phyloP scores from a whole-genome alignment of 305 asterid genomes.

The Fraxinus floribunda region DNA sequence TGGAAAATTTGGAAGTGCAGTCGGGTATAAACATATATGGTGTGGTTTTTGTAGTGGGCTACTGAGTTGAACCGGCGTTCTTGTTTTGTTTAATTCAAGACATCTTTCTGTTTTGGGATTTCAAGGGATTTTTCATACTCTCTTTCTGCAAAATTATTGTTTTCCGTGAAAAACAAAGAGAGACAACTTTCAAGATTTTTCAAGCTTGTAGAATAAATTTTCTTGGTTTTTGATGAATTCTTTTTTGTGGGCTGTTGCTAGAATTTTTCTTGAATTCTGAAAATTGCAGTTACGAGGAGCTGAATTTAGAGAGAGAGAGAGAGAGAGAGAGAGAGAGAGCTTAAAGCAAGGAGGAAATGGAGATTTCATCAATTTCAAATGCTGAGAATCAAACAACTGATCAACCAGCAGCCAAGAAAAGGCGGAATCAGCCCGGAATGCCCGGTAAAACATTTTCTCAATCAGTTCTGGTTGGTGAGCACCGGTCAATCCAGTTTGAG shows the following conservation, averaged over 20 bases:
- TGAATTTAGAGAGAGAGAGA: background rate
- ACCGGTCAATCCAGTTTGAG: background rate
- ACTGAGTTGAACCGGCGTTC: background rate
- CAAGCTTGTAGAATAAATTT: background rate
- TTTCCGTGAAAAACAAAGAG: background rate
- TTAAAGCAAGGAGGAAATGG: background rate
- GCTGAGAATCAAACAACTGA: background rate
- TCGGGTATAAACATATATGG: background rate
- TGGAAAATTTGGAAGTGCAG: background rate
- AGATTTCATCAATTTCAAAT: background rate
- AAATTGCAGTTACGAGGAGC: background rate
- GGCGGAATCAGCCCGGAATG: conserved; percentile 7
- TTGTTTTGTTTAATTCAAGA: background rate
- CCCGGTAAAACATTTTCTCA: background rate
- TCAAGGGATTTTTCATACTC: background rate
- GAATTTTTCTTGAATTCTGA: background rate
- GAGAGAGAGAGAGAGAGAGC: too few relatives aligned
- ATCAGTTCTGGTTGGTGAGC: background rate
- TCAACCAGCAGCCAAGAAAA: background rate
- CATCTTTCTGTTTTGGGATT: background rate
- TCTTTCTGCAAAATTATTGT: background rate
- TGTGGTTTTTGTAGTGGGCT: background rate
- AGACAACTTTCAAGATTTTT: background rate
- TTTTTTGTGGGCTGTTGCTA: background rate
- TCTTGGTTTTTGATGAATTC: background rate